Conservation (phyloP, 345 rosid species). For the Melaleuca quinquenervia region DNA sequence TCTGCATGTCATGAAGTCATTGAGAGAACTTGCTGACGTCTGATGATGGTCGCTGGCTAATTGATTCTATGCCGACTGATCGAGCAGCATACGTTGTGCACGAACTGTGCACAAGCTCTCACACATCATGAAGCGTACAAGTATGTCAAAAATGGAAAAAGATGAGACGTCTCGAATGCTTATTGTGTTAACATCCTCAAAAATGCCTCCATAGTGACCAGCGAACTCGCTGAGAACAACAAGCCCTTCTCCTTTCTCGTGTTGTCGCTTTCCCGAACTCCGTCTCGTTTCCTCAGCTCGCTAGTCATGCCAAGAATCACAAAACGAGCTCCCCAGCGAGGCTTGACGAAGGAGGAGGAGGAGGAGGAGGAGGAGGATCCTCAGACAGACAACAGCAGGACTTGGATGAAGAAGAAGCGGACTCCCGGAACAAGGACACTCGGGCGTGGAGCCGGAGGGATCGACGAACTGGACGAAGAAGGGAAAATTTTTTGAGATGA, state of each 20-base stretch:
- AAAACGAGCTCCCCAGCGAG: conserved; percentile 41
- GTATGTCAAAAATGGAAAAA: not conserved
- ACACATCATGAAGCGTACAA: not conserved
- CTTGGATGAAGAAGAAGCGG: not conserved
- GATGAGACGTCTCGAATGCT: not conserved
- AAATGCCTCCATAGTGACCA: conserved; percentile 83
- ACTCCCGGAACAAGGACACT: not conserved
- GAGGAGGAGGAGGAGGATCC: not conserved
- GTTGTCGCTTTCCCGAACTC: conserved; percentile 25
- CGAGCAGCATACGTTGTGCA: no score
- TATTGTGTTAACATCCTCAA: conserved; percentile 70
- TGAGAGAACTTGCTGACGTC: no score
- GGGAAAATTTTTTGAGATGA: no score
- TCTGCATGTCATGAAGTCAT: no score
- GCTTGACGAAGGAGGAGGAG: not conserved
- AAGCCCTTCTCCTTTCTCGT: conserved; percentile 21
- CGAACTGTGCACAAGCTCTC: no score
- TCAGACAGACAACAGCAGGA: not conserved
- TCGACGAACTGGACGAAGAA: no score
- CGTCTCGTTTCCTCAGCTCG: conserved; percentile 31
- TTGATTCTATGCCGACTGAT: no score
- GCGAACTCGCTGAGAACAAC: conserved; percentile 40
- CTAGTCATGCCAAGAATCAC: conserved; percentile 41
- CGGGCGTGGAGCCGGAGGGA: not conserved
- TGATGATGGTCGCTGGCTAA: no score